These are phyloP conservation scores for Ceratocystis lukuohia DNA, from an alignment of 2,329 filamentous ascomycete genomes.

Conservation along the genomic window DNA sequence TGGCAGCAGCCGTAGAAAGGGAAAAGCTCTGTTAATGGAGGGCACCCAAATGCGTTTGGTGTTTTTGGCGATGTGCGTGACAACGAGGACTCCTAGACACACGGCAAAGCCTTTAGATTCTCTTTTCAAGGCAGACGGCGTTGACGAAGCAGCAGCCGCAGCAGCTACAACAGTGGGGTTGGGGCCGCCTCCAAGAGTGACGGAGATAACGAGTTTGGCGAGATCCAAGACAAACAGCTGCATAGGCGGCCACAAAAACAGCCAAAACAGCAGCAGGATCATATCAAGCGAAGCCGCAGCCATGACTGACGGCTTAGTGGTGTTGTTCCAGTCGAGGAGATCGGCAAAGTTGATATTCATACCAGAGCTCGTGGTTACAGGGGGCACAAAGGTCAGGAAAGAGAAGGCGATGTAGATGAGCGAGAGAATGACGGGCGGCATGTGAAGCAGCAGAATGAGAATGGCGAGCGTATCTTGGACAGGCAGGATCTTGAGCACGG, in stretches of 20 bases:
- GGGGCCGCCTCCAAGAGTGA: conserved; percentile 61
- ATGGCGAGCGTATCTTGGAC: conserved; percentile 93
- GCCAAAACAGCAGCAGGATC: conserved; percentile 70
- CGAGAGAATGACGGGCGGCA: conserved; percentile 76
- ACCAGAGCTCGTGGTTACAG: conserved; percentile 62
- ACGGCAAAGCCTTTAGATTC: conserved; percentile 33
- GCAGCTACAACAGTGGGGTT: conserved; percentile 27
- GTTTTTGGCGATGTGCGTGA: conserved; percentile 11
- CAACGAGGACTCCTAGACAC: conserved; percentile 10
- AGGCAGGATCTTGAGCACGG: conserved; percentile 78
- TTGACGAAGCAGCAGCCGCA: neutral
- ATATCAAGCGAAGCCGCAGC: conserved; percentile 76
- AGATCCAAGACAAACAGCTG: conserved; percentile 82
- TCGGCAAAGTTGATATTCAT: conserved; percentile 75
- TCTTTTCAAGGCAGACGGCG: conserved; percentile 42
- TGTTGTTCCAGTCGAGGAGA: conserved; percentile 76
- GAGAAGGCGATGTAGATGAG: conserved; percentile 87
- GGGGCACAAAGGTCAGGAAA: conserved; percentile 80
- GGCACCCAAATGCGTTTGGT: conserved; percentile 17
- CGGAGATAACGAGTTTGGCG: conserved; percentile 83
- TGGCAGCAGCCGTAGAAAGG: conserved; percentile 6
- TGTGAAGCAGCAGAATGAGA: conserved; percentile 85
- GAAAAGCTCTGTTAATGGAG: conserved; percentile 10
- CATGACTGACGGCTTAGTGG: conserved; percentile 72
- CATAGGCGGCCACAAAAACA: conserved; percentile 74